Evolutionary conservation across 2,329 filamentous ascomycete species (phyloP), one percentile per base, ranked within the genome.

Genomic region (Colletotrichum echinochloae): DNA sequence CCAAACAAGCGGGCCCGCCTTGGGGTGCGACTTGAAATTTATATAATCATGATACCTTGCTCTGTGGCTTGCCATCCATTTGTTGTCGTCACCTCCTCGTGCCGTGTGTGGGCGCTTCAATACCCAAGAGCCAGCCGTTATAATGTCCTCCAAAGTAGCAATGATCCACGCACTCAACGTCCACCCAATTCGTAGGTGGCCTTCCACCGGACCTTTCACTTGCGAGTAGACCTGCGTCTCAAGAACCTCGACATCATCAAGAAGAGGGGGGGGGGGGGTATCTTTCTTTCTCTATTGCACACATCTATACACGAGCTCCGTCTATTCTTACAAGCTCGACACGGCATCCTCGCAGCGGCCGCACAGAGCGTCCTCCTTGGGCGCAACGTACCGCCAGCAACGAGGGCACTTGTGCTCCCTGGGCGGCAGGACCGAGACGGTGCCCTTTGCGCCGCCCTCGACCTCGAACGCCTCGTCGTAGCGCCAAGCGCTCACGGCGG

Each of bases 371-470:
- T 92, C 89, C 74, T 91, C 86, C 57, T 81, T 81, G n/a, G 87
- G 83, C n/a, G 92, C 90, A 30, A 92, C 86, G 79, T 94, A 97
- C 72, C 92, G 89, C 96, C 96, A 99, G 82, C 96, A 99, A 60
- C 96, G 86, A 0, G 89, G 86, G 79, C 96, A 99, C 80, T 98
- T 99, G 56, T 85, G 81, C 16, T 84, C 76, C 74, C 75, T 78
- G 1, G 88, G 88, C 67, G 88, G 85, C 60, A 85, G 74, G 28
- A 86, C 84, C 73, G 82, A 80, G 28, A 84, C 84, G 37, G 74
- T 81, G 41, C 81, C 82, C 68, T 74, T 74, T 7, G 70, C 64
- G 33, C 78, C 83, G 48, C n/a, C n/a, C n/a, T 77, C 76, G 2
- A 84, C 78, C 73, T 84, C 83, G 62, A 88, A 83, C 12, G 79